Conservation (phyloP, 2,329 filamentous ascomycete species). For the Aureobasidium sp. region DNA sequence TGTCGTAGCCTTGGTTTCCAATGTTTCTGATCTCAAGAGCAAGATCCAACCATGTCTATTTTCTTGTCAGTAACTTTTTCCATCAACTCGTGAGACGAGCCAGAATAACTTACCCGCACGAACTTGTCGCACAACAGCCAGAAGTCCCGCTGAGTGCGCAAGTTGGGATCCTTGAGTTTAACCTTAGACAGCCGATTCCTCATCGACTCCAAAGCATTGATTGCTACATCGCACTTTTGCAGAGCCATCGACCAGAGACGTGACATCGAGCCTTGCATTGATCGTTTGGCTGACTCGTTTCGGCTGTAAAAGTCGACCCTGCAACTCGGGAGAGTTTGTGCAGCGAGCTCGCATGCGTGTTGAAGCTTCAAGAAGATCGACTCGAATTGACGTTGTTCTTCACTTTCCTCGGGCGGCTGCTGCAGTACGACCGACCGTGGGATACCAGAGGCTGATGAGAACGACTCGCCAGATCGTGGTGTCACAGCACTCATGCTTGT, state of each 20-base stretch:
- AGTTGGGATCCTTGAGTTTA: constrained; percentile 75
- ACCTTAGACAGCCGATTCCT: constrained; percentile 67
- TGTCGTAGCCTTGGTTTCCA: constrained; percentile 29
- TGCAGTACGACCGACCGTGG: constrained; percentile 42
- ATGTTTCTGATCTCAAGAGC: constrained; percentile 52
- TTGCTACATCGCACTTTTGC: constrained; percentile 60
- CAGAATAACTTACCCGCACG: constrained; percentile 41
- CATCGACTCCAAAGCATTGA: constrained; percentile 67
- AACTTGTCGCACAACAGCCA: constrained; percentile 69
- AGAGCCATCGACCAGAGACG: constrained; percentile 65
- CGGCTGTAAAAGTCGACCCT: constrained; percentile 59
- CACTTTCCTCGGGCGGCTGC: constrained; percentile 44
- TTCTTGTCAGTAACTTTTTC: constrained; percentile 13
- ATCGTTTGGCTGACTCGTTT: constrained; percentile 51
- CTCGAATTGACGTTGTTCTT: constrained; percentile 77
- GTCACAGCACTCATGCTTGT: constrained; percentile 48
- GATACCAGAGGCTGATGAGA: constrained; percentile 41
- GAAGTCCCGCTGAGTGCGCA: constrained; percentile 57
- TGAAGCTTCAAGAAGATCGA: constrained; percentile 71
- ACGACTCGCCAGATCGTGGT: constrained; percentile 76
- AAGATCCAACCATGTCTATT: constrained; percentile 59
- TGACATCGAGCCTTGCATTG: constrained; percentile 33
- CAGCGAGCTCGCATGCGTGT: constrained; percentile 64
- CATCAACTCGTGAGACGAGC: not conserved
- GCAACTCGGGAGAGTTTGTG: constrained; percentile 63